phyloP scores from a whole-genome alignment of 306 rosid genomes.

The Sesbania bispinosa region DNA sequence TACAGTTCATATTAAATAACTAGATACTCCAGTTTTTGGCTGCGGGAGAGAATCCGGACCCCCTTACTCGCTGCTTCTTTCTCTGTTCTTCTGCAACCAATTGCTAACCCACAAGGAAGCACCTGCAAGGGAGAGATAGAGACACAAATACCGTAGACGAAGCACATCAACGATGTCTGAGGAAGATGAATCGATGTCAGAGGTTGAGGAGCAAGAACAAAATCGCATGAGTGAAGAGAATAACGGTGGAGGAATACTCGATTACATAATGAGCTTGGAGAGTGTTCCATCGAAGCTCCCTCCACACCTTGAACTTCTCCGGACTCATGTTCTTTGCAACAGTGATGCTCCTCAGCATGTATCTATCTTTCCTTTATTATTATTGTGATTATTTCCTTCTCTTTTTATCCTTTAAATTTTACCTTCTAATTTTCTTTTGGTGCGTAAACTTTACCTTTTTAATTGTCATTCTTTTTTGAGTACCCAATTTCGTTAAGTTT shows the following conservation, averaged over 20 bases:
- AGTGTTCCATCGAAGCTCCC: constrained; percentile 43
- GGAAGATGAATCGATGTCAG: constrained; percentile 33
- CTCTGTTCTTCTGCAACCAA: background rate
- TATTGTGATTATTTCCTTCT: background rate
- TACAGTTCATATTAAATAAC: too few relatives aligned
- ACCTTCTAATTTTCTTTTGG: too few relatives aligned
- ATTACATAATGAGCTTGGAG: constrained; percentile 44
- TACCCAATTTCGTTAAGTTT: background rate
- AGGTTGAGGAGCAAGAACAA: constrained; percentile 20
- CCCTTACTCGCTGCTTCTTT: background rate
- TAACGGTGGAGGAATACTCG: constrained; percentile 30
- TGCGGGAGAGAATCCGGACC: background rate
- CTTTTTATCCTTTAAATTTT: background rate
- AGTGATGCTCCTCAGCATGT: constrained; percentile 52
- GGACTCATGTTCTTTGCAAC: constrained; percentile 44
- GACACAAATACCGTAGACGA: background rate
- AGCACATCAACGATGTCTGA: background rate
- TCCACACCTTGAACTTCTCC: constrained; percentile 36
- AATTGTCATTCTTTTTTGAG: background rate
- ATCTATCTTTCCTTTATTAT: background rate
- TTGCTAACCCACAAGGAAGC: background rate
- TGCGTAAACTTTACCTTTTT: background rate
- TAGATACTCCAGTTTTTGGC: too few relatives aligned
- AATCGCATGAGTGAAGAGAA: too few relatives aligned
- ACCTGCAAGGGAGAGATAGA: background rate